A percentile compares a stretch with the other conserved stretches of the same genome.
Evolutionary conservation across 257 asterid species (phyloP).

Genomic region (Solanum dulcamara): DNA sequence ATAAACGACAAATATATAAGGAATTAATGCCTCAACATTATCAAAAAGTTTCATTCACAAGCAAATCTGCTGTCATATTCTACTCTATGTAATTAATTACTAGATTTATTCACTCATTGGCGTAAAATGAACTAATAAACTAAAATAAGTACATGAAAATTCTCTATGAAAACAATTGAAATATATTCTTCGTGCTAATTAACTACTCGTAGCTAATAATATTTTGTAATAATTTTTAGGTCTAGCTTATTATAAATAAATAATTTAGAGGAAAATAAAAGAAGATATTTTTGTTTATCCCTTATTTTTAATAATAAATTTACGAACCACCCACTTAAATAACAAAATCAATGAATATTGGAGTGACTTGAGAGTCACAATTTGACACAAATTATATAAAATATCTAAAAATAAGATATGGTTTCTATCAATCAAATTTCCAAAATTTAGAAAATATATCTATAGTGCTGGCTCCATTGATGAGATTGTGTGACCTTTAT

Average conservation of each 20-base stretch:
- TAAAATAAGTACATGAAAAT: too few relatives aligned
- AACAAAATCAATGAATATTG: background rate
- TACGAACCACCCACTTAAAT: background rate
- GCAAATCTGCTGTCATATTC: too few relatives aligned
- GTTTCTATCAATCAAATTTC: background rate
- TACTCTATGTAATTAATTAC: too few relatives aligned
- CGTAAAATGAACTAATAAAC: too few relatives aligned
- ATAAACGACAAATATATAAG: too few relatives aligned
- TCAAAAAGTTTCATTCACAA: too few relatives aligned
- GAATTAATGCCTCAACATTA: too few relatives aligned
- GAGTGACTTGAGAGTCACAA: background rate
- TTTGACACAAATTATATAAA: background rate
- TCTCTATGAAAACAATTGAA: too few relatives aligned
- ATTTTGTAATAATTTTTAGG: too few relatives aligned
- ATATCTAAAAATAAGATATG: background rate
- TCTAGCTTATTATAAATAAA: background rate
- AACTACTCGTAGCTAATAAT: too few relatives aligned
- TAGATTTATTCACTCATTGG: too few relatives aligned
- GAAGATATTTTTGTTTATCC: background rate
- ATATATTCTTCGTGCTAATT: too few relatives aligned
- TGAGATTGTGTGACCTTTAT: background rate
- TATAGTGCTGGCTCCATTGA: background rate
- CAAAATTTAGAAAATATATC: background rate
- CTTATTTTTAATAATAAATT: background rate
- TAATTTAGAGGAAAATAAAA: background rate